A percentile compares a stretch with the other conserved stretches of the same genome.
phyloP scores from a whole-genome alignment of 2,329 filamentous ascomycete genomes.

The Escovopsis sp. region DNA sequence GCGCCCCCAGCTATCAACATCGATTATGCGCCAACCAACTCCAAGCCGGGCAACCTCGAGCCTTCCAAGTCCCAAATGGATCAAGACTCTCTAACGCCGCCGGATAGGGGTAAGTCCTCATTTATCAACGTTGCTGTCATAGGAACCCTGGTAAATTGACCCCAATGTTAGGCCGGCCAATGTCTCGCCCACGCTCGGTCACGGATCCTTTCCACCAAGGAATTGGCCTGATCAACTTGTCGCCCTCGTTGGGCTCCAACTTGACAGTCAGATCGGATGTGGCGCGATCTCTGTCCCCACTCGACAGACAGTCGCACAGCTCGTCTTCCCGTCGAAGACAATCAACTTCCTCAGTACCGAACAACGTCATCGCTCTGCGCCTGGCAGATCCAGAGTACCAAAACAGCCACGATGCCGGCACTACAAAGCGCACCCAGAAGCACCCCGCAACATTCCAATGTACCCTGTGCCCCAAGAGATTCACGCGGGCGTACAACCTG shows the following conservation, averaged over 20 bases:
- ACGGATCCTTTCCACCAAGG: constrained; percentile 44
- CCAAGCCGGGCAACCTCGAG: constrained; percentile 18
- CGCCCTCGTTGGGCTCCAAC: constrained; percentile 35
- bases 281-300: constrained; percentile 43
- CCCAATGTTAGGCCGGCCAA: constrained; percentile 26
- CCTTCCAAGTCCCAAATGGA: constrained; percentile 50
- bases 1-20: constrained; percentile 91
- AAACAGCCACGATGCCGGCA: constrained; percentile 44
- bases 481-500: constrained; percentile 91
- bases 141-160: too few species aligned
- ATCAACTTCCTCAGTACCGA: constrained; percentile 48
- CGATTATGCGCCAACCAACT: constrained; percentile 70
- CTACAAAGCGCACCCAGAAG: constrained; percentile 78
- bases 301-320: constrained; percentile 33
- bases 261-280: constrained; percentile 30
- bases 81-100: constrained; percentile 70
- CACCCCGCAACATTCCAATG: constrained; percentile 97
- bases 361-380: constrained; percentile 65
- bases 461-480: constrained; percentile 81
- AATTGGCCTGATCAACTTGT: constrained; percentile 29
- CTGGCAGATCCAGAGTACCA: constrained; percentile 80
- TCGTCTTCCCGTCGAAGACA: constrained; percentile 32
- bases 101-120: constrained; percentile 44
- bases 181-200: constrained; percentile 38
- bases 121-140: not conserved